Evolutionary conservation across 148 eudicot species (phyloP), one percentile per base, ranked within the genome.

Genomic region (Camellia sinensis): DNA sequence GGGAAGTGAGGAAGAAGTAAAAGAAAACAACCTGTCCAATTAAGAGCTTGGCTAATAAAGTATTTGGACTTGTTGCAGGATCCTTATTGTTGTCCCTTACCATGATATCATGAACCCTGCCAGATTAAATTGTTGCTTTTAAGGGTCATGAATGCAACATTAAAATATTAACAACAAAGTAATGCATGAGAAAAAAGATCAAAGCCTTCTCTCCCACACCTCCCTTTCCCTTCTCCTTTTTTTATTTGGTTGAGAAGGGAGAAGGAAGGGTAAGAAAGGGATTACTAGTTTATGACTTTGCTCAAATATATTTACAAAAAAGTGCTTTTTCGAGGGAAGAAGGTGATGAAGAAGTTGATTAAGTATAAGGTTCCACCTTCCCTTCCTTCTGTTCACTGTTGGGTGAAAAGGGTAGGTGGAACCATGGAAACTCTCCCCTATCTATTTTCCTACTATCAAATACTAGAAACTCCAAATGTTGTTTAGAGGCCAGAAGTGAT

Each of bases 31-130:
- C 98, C 97, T 92, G 97, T 74, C 29, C 29, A 29, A 29, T 29
- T 29, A 29, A 29, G 29, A 29, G 29, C 0, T 29, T 29, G 29
- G 29, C 29, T 29, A 29, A 29, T 29, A 29, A 29, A 29, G 29
- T 1, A 29, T 29, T 29, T 29, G 29, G 29, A 80, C 89, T 66
- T 60, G 84, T 85, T 71, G 73, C 91, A 80, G 98, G 97, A 79
- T 94, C 95, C 83, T 92, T 87, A 72, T 63, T 83, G 81, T 94
- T 92, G 80, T 94, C 98, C 84, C 81, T 88, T 85, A 81, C 85
- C 92, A 94, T 92, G 69, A 92, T 94, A 67, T 89, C 87, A 64
- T 87, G 92, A 84, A 94, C 98, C 89, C 98, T 94, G 86, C 21
- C 72, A 78, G 50, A 19, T 9, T 0, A 61, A 37, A 67, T 7